Evolutionary conservation across 1,284 basidiomycete species (phyloP).

Genomic region (Ustilago shanxiensis): DNA sequence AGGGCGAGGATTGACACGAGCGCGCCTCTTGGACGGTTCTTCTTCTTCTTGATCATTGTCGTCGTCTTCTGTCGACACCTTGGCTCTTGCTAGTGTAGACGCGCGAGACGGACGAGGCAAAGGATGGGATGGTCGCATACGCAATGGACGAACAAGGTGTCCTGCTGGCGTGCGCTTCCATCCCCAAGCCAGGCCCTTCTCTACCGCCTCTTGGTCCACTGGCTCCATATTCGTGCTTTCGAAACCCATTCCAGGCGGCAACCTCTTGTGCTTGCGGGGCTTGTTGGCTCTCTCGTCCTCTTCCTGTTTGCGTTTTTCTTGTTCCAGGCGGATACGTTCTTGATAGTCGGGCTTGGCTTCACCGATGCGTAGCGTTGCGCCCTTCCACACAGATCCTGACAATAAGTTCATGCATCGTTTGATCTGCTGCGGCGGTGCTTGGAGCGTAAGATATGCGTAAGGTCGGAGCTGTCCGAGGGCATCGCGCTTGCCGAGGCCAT

Average conservation of each 20-base stretch:
- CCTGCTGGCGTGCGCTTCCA: conserved; percentile 66
- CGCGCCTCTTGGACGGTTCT: conserved; percentile 13
- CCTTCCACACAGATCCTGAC: conserved; percentile 66
- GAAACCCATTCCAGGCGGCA: conserved; percentile 52
- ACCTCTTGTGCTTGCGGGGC: conserved; percentile 34
- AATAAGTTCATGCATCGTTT: conserved; percentile 56
- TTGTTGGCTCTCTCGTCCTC: conserved; percentile 20
- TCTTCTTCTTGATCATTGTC: conserved; percentile 24
- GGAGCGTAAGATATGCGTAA: conserved; percentile 59
- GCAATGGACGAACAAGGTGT: conserved; percentile 64
- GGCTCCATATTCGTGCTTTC: conserved; percentile 50
- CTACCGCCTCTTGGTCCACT: conserved; percentile 45
- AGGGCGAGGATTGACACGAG: conserved; percentile 42
- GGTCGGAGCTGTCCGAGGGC: conserved; percentile 50
- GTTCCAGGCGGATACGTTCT: conserved; percentile 36
- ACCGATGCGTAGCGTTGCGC: conserved; percentile 61
- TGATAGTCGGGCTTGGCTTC: conserved; percentile 58
- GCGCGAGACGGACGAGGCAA: conserved; percentile 44
- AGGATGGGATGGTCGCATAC: conserved; percentile 60
- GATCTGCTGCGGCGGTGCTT: conserved; percentile 51
- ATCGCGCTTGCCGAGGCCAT: conserved; percentile 51
- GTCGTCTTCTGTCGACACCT: conserved; percentile 11
- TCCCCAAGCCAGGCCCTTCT: conserved; percentile 59
- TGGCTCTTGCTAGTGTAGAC: conserved; percentile 17
- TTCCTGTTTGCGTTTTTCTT: conserved; percentile 26